Evolutionary conservation across 108 stramenopile species (phyloP).

Genomic region (Pinguiococcus pyrenoidosus): DNA sequence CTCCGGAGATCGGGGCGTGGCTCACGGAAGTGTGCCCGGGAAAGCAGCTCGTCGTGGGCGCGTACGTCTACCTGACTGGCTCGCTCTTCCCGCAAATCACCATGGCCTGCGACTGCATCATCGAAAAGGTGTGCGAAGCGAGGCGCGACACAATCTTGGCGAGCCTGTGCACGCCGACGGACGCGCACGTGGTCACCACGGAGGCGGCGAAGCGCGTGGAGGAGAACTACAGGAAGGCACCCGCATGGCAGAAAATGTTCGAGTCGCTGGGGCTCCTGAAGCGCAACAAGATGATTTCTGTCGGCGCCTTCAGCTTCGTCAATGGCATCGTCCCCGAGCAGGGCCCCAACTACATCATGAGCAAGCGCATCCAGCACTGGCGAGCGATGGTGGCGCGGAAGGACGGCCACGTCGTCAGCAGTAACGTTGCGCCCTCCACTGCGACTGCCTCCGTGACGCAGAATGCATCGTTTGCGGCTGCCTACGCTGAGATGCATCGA

Average conservation of each 20-base stretch:
- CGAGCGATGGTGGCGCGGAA: conserved; percentile 74
- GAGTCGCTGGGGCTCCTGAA: no score
- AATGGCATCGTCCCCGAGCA: conserved; percentile 85
- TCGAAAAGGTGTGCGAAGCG: conserved; percentile 17
- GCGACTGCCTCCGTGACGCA: conserved; percentile 78
- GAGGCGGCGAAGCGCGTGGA: conserved; percentile 68
- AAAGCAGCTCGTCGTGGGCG: conserved; percentile 45
- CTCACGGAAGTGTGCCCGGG: conserved; percentile 61
- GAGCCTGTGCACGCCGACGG: conserved; percentile 85
- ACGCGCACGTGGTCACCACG: conserved; percentile 78
- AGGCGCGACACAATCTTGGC: neutral
- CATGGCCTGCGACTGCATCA: conserved; percentile 72
- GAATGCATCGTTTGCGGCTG: conserved; percentile 91
- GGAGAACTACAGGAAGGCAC: conserved; percentile 39
- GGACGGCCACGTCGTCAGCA: conserved; percentile 74
- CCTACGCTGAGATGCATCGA: conserved; percentile 94
- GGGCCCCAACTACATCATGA: conserved; percentile 83
- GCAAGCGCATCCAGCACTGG: conserved; percentile 98
- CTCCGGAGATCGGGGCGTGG: conserved; percentile 87
- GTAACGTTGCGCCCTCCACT: conserved; percentile 91
- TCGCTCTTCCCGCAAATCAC: conserved; percentile 88
- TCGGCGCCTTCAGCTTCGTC: conserved; percentile 46
- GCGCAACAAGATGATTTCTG: neutral
- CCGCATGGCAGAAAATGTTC: neutral
- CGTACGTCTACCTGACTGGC: conserved; percentile 87